Percentiles rank a stretch among this genome's conserved stretches.
phyloP scores from a whole-genome alignment of 2,329 filamentous ascomycete species.

The Zasmidium citrigriseum region DNA sequence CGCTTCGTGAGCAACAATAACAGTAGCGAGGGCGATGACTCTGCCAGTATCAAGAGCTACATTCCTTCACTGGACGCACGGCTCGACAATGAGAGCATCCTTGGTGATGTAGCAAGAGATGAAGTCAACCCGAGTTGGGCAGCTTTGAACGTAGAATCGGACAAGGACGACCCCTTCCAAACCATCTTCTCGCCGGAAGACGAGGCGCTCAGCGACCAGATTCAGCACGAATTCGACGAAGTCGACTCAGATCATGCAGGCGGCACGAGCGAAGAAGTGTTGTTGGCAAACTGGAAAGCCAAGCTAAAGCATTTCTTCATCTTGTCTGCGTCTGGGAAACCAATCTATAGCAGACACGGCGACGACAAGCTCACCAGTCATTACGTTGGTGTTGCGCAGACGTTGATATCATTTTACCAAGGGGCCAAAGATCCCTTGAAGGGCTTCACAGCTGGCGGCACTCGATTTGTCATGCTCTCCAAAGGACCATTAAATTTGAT shows the following conservation, averaged over 20 bases:
- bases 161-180: constrained; percentile 61
- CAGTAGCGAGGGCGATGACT: constrained; percentile 62
- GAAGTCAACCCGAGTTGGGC: constrained; percentile 69
- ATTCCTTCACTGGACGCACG: constrained; percentile 63
- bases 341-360: constrained; percentile 94
- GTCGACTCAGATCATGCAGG: constrained; percentile 62
- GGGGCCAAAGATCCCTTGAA: constrained; percentile 73
- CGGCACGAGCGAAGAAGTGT: constrained; percentile 55
- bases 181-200: constrained; percentile 45
- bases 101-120: constrained; percentile 68
- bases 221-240: constrained; percentile 76
- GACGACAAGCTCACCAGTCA: constrained; percentile 87
- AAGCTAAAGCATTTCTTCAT: constrained; percentile 98
- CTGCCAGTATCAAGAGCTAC: constrained; percentile 66
- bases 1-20: constrained; percentile 47
- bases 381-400: constrained; percentile 93
- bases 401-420: constrained; percentile 96
- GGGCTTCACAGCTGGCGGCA: constrained; percentile 82
- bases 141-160: constrained; percentile 64
- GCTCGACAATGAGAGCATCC: constrained; percentile 78
- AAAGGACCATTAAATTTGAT: constrained; percentile 90
- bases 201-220: constrained; percentile 60
- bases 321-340: constrained; percentile 92
- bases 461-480: constrained; percentile 81
- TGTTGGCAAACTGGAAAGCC: constrained; percentile 77